Base-by-base conservation (phyloP, 345 rosid genomes). In the Citrus reticulata region DNA sequence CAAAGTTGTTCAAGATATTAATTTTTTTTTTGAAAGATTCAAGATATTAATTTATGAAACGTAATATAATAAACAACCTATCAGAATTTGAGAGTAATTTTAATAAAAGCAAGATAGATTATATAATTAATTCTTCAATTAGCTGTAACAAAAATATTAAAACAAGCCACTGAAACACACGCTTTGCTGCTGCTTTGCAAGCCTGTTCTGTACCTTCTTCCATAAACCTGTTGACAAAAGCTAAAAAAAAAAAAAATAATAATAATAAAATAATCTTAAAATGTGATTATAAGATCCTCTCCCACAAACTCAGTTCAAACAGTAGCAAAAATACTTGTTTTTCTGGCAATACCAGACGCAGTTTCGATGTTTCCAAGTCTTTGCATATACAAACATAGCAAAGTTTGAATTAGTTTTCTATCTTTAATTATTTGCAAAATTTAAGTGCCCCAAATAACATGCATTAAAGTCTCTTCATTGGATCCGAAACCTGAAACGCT, bases 401-500 rank as follows among this genome's bases (percentile, higher is more conserved):
- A 17, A 54, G 58, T 54, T 54, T 54, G 58, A 54, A 54, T 54
- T 16, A 54, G 22, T 54, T 54, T 54, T 54, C 58, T 5, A 17
- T 54, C 58, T 54, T 4, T 4, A 54, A 54, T 54, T 16, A 54
- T 39, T 22, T 22, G 54, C 55, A 68, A 39, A 22, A 9, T 68
- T 68, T 42, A 27, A 71, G 25, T 9, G 61, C 62, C 4, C 39
- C 62, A 27, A 6, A 57, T 16, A 20, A 14, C 7, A 6, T 29
- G 35, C 79, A 66, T 66, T 67, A 4, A 79, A 80, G 22, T 51
- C 63, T 30, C 78, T 68, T 61, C 76, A 76, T 70, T 67, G 87
- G 84, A 81, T 82, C 86, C 80, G 80, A 73, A 64, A 59, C 74
- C 61, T 64, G 51, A 55, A 65, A 51, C 80, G 59, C 78, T 76